Base-by-base conservation (phyloP, 1,139 yeast species). In the Diutina sp. region DNA sequence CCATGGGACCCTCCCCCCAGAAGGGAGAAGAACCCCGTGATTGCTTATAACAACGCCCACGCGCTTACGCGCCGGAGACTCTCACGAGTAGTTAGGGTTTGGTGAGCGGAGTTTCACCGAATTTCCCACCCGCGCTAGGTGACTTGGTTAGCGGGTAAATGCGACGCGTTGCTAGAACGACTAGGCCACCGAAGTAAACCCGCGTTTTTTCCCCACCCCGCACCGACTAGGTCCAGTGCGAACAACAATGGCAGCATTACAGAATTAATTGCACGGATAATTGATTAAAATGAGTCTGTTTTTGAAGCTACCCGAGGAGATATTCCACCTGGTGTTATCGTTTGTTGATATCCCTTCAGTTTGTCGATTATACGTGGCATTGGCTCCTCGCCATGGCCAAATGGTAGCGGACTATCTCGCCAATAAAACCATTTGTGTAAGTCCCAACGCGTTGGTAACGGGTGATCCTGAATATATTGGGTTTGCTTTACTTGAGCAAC, bases 1-100 rank as follows among this genome's bases (percentile, higher is more conserved):
- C 89, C 89, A 84, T 82, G 68, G 72, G 69, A 61, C 57, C 62
- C 63, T n/a, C 56, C 25, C 25, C 25, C 25, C 25, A 21, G 25
- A 21, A 21, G 25, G 4, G 25, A 21, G 56, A 51, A 56, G 56
- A 57, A 57, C 58, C 58, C 47, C 54, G 30, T 12, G 67, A 69
- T 84, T 82, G 81, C 87, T 84, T 83, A 82, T 84, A 85, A 83
- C 84, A 71, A 72, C 75, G 84, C 85, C 86, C 85, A 68, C 85
- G 78, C 86, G 87, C 85, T 50, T 50, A 32, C 53, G 53, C 53
- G 53, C 61, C 63, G 83, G 83, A 68, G 65, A 74, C 87, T 82
- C 87, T 83, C 87, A 81, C 67, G 87, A 82, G 87, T 75, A 77
- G 57, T 35, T 35, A 44, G 46, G 60, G 25, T 21, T 21, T 58